Base-by-base conservation (phyloP, 352 stramenopile genomes). In the Pythium scleroteichum region DNA sequence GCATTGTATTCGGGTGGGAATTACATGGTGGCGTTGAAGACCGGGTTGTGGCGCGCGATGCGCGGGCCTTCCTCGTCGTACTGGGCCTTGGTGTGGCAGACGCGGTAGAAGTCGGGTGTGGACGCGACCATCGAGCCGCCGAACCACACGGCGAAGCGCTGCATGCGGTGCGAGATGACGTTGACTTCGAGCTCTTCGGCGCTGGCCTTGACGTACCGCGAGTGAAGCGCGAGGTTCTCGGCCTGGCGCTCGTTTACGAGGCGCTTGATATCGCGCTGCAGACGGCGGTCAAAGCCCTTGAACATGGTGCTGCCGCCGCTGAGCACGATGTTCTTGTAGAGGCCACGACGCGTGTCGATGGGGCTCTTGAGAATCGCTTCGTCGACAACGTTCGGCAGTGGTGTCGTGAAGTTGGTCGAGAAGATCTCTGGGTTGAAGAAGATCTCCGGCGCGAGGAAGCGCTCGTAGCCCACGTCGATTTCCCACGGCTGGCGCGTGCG, bases 401-500 rank as follows among this genome's bases (percentile, higher is more conserved):
- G 91, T 23, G 79, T 97, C 42, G 87, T 92, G 64, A 97, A 98
- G 54, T 98, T 88, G 19, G 84, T 94, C 45, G 82, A 96, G 69
- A 98, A 98, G 59, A 99, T 98, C 72, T 99, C 95, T 5, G 95
- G 95, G 70, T 97, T 98, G 69, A 99, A 98, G 69, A 98, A 98
- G 59, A 98, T 96, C 72, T 99, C 95, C 12, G 95, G 94, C 35
- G 88, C 95, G 48, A 98, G 54, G 69, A 99, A 99, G 9, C 91
- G 82, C 71, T 99, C 95, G 67, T 90, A 92, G 42, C 94, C 94
- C 20, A 98, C 80, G 65, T 98, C 90, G 64, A 94, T 92, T 62
- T 79, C 61, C 88, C 87, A 97, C 45, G 72, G 73, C 71, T 95
- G 82, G 68, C 88, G 88, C 29, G 87, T 96, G 29, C 81, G 81